Evolutionary conservation across 352 stramenopile species (phyloP).

Genomic region (Pseudoperonospora humuli): DNA sequence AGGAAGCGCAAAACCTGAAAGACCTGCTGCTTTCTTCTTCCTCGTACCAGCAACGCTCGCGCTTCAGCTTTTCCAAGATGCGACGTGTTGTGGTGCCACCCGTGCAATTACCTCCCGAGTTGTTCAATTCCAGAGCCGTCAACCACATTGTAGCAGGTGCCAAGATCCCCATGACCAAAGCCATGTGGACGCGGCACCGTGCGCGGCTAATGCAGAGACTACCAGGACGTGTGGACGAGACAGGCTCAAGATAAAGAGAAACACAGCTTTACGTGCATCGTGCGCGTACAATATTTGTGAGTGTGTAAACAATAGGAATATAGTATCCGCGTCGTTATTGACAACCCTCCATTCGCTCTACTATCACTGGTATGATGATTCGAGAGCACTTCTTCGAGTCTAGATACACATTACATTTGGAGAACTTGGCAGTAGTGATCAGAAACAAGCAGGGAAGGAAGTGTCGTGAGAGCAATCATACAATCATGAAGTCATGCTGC

Average conservation of each 20-base stretch:
- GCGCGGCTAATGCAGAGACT: constrained; percentile 28
- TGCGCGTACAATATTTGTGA: background rate
- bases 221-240: constrained; percentile 34
- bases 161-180: constrained; percentile 44
- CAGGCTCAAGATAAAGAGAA: constrained; percentile 16
- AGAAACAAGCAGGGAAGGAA: no score
- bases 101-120: constrained; percentile 32
- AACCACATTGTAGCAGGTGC: constrained; percentile 34
- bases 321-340: no score
- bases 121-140: constrained; percentile 26
- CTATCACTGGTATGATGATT: no score
- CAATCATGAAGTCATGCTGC: no score
- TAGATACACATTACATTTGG: no score
- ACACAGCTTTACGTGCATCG: no score
- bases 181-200: constrained; percentile 34
- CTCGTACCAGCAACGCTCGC: constrained; percentile 9
- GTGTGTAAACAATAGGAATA: no score
- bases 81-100: constrained; percentile 33
- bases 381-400: no score
- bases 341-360: no score
- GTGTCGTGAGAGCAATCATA: no score
- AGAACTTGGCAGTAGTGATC: no score
- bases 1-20: constrained; percentile 26
- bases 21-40: constrained; percentile 12
- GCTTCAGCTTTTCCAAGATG: constrained; percentile 35